Evolutionary conservation across 257 asterid species (phyloP).

Genomic region (Rubia yunnanensis): DNA sequence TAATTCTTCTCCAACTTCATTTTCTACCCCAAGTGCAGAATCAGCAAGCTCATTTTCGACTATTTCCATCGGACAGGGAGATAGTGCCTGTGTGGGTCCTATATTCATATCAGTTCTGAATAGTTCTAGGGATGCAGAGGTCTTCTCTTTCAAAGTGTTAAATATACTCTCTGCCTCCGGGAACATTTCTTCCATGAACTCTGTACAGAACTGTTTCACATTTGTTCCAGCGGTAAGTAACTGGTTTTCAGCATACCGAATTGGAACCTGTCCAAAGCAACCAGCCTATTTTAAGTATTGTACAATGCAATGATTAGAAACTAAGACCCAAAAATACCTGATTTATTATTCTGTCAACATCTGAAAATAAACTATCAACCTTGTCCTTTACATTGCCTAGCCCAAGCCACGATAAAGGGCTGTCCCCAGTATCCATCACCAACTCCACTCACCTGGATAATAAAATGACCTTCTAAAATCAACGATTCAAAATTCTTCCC

Average conservation of each 20-base stretch:
- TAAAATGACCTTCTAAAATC: not conserved
- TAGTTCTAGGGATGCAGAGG: conserved; percentile 3
- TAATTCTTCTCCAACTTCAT: conserved; percentile 5
- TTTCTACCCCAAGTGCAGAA: not conserved
- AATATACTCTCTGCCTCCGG: conserved; percentile 10
- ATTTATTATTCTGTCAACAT: conserved; percentile 12
- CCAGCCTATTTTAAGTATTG: not conserved
- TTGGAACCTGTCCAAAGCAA: conserved; percentile 15
- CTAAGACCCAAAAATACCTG: conserved; percentile 15
- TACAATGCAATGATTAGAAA: not conserved
- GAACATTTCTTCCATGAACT: conserved; percentile 18
- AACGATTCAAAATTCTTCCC: not conserved
- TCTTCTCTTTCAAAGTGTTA: conserved; percentile 4
- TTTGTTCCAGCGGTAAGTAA: conserved; percentile 15
- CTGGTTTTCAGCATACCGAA: conserved; percentile 19
- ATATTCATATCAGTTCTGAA: not conserved
- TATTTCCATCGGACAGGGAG: not conserved
- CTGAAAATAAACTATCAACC: conserved; percentile 16
- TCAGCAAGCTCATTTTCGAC: not conserved
- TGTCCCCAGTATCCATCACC: conserved; percentile 12
- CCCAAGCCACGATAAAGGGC: conserved; percentile 15
- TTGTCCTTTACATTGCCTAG: conserved; percentile 10
- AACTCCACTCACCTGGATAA: not conserved
- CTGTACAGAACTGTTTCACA: conserved; percentile 21
- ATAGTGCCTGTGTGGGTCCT: conserved; percentile 1